Evolutionary conservation across 2,329 filamentous ascomycete species (phyloP).

Genomic region (Chaetomium globosum): DNA sequence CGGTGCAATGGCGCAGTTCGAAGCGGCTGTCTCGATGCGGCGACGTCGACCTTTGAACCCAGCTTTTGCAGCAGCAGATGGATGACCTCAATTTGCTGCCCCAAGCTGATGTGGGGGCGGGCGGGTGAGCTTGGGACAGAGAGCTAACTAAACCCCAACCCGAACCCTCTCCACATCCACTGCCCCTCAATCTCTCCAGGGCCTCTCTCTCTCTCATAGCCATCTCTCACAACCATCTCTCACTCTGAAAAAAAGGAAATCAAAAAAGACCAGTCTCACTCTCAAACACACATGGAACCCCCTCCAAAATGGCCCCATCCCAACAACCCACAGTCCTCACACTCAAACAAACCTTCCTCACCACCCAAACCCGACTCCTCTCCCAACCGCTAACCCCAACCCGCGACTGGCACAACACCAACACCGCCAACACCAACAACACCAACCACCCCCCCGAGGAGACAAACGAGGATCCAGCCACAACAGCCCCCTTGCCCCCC

Average conservation of each 20-base stretch:
- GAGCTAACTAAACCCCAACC: constrained; percentile 5
- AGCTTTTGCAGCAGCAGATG: constrained; percentile 29
- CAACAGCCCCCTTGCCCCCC: constrained; percentile 45
- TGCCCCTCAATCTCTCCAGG: background rate
- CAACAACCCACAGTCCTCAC: constrained; percentile 60
- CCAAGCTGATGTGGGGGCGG: constrained; percentile 30
- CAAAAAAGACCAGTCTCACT: background rate
- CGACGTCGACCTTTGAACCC: constrained; percentile 14
- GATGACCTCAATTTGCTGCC: constrained; percentile 38
- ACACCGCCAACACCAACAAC: constrained; percentile 56
- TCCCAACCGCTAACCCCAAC: constrained; percentile 62
- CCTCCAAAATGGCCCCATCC: constrained; percentile 36
- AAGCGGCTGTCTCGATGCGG: constrained; percentile 11
- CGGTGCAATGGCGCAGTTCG: constrained; percentile 27
- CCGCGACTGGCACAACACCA: constrained; percentile 53
- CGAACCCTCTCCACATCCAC: constrained; percentile 5
- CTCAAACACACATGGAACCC: too few species aligned
- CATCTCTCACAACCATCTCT: background rate
- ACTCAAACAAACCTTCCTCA: constrained; percentile 67
- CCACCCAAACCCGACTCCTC: constrained; percentile 63
- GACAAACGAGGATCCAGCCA: constrained; percentile 37
- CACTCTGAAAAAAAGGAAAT: background rate
- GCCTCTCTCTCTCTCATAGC: background rate
- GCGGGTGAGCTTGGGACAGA: too few species aligned
- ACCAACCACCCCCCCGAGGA: constrained; percentile 54